phyloP scores from a whole-genome alignment of 106 monocot species.

The Ottelia alismoides region DNA sequence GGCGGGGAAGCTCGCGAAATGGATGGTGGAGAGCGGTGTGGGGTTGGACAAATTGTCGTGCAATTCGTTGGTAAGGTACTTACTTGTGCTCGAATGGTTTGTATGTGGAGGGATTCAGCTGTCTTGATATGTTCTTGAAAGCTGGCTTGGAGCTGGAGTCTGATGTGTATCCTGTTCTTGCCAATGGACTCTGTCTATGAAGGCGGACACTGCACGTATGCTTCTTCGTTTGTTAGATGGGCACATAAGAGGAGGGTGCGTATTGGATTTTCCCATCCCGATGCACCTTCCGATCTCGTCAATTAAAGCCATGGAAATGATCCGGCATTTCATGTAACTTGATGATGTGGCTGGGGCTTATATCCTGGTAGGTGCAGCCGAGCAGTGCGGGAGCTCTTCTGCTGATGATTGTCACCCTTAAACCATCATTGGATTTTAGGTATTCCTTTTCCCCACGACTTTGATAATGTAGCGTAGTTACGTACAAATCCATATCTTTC shows the following conservation, averaged over 20 bases:
- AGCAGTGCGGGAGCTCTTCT: too few relatives aligned
- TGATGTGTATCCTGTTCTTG: conserved; percentile 31
- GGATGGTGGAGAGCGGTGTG: conserved; percentile 37
- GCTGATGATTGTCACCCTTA: too few relatives aligned
- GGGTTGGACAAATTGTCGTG: conserved; percentile 20
- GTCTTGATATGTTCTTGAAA: conserved; percentile 31
- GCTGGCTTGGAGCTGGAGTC: conserved; percentile 23
- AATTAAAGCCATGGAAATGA: too few relatives aligned
- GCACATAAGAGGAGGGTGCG: conserved; percentile 22
- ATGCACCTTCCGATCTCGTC: too few relatives aligned
- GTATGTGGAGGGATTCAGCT: conserved; percentile 29
- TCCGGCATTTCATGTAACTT: too few relatives aligned
- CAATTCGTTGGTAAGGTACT: conserved; percentile 38
- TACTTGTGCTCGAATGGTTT: conserved; percentile 19
- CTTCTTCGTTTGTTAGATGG: conserved; percentile 11
- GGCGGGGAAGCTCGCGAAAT: conserved; percentile 29
- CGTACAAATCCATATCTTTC: too few relatives aligned
- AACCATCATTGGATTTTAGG: too few relatives aligned
- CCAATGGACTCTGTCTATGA: conserved; percentile 32
- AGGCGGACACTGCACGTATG: conserved; percentile 25
- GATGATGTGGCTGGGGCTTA: too few relatives aligned
- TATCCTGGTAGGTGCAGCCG: too few relatives aligned
- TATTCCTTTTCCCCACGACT: too few relatives aligned
- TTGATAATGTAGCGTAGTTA: too few relatives aligned
- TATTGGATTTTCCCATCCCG: too few relatives aligned